Conservation (phyloP, 1,284 basidiomycete species). For the Ceratobasidium theobromae region DNA sequence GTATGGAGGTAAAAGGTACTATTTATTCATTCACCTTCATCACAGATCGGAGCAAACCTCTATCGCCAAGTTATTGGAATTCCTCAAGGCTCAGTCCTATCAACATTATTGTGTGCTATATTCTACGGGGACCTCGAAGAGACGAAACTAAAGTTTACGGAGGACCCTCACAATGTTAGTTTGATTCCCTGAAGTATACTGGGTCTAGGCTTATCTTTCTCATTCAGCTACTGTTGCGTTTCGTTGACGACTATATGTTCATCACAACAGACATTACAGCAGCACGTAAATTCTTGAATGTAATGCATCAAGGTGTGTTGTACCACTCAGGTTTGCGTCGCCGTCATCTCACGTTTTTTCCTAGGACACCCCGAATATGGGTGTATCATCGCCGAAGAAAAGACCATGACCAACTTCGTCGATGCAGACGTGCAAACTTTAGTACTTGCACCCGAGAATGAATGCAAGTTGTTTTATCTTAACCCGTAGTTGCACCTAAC, state of each 20-base stretch:
- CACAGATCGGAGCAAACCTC: constrained; percentile 77
- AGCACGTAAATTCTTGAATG: constrained; percentile 71
- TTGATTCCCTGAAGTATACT: neutral
- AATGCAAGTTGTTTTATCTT: neutral
- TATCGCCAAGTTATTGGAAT: constrained; percentile 90
- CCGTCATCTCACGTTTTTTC: neutral
- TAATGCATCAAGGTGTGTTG: constrained; percentile 71
- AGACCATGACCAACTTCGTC: constrained; percentile 88
- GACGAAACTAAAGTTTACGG: constrained; percentile 58
- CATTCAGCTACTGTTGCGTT: constrained; percentile 72
- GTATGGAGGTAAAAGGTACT: constrained; percentile 23
- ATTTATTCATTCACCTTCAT: neutral
- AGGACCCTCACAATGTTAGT: constrained; percentile 64
- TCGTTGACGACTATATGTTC: constrained; percentile 94
- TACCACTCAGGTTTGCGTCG: neutral
- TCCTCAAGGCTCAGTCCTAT: constrained; percentile 92
- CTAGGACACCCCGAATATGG: constrained; percentile 90
- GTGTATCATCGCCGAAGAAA: constrained; percentile 83
- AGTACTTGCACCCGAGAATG: constrained; percentile 19
- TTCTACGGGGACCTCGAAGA: constrained; percentile 92
- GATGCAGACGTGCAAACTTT: constrained; percentile 47
- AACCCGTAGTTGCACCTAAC: neutral
- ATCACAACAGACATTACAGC: constrained; percentile 68
- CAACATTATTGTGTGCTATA: constrained; percentile 85
- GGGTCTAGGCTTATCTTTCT: neutral